Conservation (phyloP, 345 rosid species). For the Dimocarpus longan region DNA sequence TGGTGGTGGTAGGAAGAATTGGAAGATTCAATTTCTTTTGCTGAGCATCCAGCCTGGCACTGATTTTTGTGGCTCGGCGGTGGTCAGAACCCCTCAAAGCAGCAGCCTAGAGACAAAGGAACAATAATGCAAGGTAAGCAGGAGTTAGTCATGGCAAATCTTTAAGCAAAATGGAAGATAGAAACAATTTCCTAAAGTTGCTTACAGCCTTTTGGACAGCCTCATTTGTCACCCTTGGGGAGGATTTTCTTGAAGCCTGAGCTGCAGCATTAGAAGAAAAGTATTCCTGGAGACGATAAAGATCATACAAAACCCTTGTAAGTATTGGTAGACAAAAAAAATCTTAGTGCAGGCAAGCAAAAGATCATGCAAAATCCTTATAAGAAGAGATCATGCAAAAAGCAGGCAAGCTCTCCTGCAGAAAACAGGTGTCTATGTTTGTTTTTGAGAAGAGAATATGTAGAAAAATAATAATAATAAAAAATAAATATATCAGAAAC, state of each 20-base stretch:
- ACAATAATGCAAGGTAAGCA: conserved; percentile 9
- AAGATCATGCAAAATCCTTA: background rate
- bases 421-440: background rate
- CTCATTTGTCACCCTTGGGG: conserved; percentile 84
- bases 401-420: background rate
- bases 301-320: background rate
- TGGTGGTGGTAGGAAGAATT: conserved; percentile 75
- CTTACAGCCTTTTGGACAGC: conserved; percentile 85
- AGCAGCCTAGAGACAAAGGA: conserved; percentile 53
- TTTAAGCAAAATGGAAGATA: conserved; percentile 18
- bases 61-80: conserved; percentile 66
- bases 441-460: background rate
- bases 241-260: conserved; percentile 80
- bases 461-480: background rate
- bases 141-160: background rate
- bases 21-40: conserved; percentile 74
- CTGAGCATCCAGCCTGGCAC: conserved; percentile 78
- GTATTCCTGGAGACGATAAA: conserved; percentile 45
- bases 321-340: background rate
- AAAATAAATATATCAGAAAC: background rate
- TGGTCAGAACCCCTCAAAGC: conserved; percentile 69
- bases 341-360: background rate
- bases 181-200: conserved; percentile 9
- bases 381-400: background rate
- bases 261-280: conserved; percentile 77